Evolutionary conservation across 2,329 filamentous ascomycete species (phyloP).

Genomic region (Neoscytalidium dimidiatum): DNA sequence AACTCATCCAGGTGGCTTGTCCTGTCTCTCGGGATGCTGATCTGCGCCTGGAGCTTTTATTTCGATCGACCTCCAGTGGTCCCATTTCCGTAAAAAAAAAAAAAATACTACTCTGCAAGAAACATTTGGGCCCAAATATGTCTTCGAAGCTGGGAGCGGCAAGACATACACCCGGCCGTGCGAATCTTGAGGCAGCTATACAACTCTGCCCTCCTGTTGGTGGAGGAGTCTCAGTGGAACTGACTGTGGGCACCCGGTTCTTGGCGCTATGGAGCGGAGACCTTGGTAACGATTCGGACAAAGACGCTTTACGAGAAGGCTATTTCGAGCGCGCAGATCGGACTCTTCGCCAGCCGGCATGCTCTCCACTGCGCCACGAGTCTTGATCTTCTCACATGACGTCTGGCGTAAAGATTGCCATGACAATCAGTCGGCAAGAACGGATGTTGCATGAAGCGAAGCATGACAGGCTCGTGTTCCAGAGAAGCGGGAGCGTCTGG

Average conservation of each 20-base stretch:
- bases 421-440: background rate
- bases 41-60: conserved; percentile 4
- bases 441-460: background rate
- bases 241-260: too few relatives aligned
- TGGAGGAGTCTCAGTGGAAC: too few relatives aligned
- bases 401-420: background rate
- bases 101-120: background rate
- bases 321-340: too few relatives aligned
- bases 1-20: background rate
- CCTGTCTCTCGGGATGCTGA: background rate
- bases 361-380: background rate
- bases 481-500: background rate
- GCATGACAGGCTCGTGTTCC: background rate
- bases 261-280: too few relatives aligned
- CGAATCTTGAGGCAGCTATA: too few relatives aligned
- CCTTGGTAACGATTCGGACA: too few relatives aligned
- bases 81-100: background rate
- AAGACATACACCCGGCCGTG: background rate
- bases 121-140: background rate
- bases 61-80: background rate
- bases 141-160: background rate
- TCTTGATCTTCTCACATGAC: background rate
- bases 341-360: too few relatives aligned
- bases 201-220: too few relatives aligned
- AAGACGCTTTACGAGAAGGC: too few relatives aligned